Percentiles rank a stretch among this genome's conserved stretches.
These are phyloP conservation scores for Teunomyces gatunensis DNA, from an alignment of 805 yeast genomes.

Conservation along the genomic window DNA sequence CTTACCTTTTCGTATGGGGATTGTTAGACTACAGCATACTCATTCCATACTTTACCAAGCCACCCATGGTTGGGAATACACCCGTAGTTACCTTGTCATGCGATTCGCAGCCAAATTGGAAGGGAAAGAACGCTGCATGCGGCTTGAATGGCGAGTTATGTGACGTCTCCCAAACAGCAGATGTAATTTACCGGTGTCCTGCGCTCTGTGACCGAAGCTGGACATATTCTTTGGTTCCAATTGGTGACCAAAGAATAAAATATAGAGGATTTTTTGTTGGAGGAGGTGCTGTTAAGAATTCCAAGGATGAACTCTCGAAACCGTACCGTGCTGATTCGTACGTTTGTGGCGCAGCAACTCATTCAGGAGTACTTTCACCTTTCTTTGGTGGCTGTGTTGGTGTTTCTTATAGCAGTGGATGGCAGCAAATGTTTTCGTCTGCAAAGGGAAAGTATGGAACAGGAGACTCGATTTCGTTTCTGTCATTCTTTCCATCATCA, in stretches of 20 bases:
- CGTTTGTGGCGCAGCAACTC: constrained; percentile 88
- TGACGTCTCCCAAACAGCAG: constrained; percentile 39
- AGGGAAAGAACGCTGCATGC: constrained; percentile 72
- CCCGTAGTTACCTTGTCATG: constrained; percentile 50
- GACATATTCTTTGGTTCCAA: constrained; percentile 71
- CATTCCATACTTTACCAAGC: constrained; percentile 44
- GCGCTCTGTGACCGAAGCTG: constrained; percentile 81
- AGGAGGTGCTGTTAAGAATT: constrained; percentile 48
- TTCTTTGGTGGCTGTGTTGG: constrained; percentile 76
- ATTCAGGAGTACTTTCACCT: constrained; percentile 76
- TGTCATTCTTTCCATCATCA: constrained; percentile 73
- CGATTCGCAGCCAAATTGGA: constrained; percentile 53
- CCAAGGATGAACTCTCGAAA: constrained; percentile 33
- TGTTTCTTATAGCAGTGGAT: constrained; percentile 55
- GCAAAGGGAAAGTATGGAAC: constrained; percentile 52
- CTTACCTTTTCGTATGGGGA: constrained; percentile 50
- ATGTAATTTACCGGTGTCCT: constrained; percentile 71
- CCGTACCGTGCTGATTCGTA: constrained; percentile 88
- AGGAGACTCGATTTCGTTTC: constrained; percentile 54
- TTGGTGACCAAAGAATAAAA: constrained; percentile 66
- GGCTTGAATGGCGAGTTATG: constrained; percentile 71
- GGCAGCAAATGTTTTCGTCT: constrained; percentile 44
- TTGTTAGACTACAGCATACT: constrained; percentile 35
- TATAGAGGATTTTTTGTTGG: constrained; percentile 76
- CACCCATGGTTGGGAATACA: constrained; percentile 16